Base-by-base conservation (phyloP, 2,329 filamentous ascomycete genomes). In the Alternaria sp. region DNA sequence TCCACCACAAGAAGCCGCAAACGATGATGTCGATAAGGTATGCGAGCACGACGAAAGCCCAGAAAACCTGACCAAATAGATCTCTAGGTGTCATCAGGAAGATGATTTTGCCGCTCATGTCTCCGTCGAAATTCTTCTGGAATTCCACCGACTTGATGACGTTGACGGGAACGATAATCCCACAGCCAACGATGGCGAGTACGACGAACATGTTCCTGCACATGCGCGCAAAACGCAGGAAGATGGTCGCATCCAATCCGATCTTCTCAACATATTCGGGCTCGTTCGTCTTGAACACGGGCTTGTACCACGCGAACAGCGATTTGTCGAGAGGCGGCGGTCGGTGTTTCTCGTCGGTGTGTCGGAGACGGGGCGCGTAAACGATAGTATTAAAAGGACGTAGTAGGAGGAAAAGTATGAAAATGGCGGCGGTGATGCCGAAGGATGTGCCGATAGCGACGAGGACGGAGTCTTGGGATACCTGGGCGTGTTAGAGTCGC, bases 291-390 rank as follows among this genome's bases (percentile, higher is more conserved):
- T 85, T 88, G 81, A 94, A 85, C 30, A 99, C 83, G 0, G 95
- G 94, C 20, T 84, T 84, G 30, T 97, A 79, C 96, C 96, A 99
- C 51, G 93, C 90, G 77, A 97, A 94, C 10, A 95, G 83, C n/a
- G 92, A 91, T 76, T 91, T 96, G 60, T 92, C 92, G 73, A 98
- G 87, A 1, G 92, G 89, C 12, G 96, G 96, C 18, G 95, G 96
- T 10, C 92, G 88, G 82, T 97, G 94, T 80, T 91, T 93, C 71
- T 93, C 89, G 79, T 98, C 95, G 77, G 93, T 92, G 84, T 97
- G 91, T 79, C 97, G 97, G 53, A 96, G 85, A 78, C 96, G 95
- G 44, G 96, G 96, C 4, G 96, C 94, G 82, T 99, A 99, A 51
- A 99, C 93, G 71, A 95, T 88, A 60, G 90, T 91, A 80, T 98